Base-by-base conservation (phyloP, 768 basidiomycete species). In the Brasilioporus rufonigricans region DNA sequence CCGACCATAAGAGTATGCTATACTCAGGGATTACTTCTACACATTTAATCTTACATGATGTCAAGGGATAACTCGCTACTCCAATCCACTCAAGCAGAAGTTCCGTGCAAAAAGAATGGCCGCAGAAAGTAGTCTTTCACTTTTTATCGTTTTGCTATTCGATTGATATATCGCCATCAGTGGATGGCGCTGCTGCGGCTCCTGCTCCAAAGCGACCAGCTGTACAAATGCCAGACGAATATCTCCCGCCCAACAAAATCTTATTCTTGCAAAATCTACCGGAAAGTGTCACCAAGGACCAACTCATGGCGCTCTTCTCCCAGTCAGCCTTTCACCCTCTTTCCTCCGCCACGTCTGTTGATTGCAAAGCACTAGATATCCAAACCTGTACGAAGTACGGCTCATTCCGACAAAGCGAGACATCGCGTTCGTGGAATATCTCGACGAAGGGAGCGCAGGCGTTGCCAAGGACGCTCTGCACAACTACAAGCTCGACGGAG, bases 181-280 rank as follows among this genome's bases (percentile, higher is more conserved):
- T 86, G 69, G 89, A 89, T 44, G 89, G 89, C 24, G 82, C 79
- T 26, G 75, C 83, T 4, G 78, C 87, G 8, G 73, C 77, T 6
- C 83, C 90, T 11, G 83, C 81, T 29, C 73, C 89, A 19, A 91
- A 86, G 72, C 82, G 90, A 40, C 90, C 90, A 23, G 84, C 86
- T 61, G 89, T 97, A 56, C 92, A 95, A 70, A 97, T 98, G 93
- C 95, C 96, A 38, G 97, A 99, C 86, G 97, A 99, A 72, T 98
- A 98, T 72, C 83, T 99, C 8, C 97, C 97, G 2, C 96, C 97
- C 36, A 99, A 99, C 87, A 94, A 95, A 72, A 96, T 98, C 73
- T 81, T 99, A 48, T 99, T 99, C 82, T 71, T 99, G 60, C 97
- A 99, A 74, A 98, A 98, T 69, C 78, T 99, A 23, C 94, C 95